Conservation (phyloP, 768 basidiomycete species). For the Megacollybia marginata region DNA sequence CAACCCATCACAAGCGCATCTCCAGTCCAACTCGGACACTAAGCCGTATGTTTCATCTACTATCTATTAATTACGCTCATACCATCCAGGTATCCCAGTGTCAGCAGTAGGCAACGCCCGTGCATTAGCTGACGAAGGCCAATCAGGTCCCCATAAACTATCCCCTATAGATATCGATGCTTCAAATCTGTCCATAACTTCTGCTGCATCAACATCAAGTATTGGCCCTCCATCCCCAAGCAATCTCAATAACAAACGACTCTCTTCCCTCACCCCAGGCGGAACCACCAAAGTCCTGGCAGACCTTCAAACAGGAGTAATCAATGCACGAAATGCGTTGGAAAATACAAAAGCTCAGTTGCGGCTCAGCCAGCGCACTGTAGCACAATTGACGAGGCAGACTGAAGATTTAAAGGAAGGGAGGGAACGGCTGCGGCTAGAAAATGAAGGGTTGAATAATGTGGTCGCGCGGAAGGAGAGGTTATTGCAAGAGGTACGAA, state of each 20-base stretch:
- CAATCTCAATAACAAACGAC: slow-evolving; percentile 29
- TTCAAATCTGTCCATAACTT: slow-evolving; percentile 15
- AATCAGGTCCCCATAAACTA: slow-evolving; percentile 19
- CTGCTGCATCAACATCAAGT: slow-evolving; percentile 31
- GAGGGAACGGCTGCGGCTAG: slow-evolving; percentile 70
- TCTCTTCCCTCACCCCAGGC: slow-evolving; percentile 59
- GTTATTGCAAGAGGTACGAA: slow-evolving; percentile 69
- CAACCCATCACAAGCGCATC: slow-evolving; percentile 38
- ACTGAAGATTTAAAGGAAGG: slow-evolving; percentile 87
- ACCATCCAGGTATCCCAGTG: slow-evolving; percentile 59
- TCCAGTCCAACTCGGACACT: slow-evolving; percentile 73
- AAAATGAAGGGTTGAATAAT: slow-evolving; percentile 85
- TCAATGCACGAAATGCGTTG: slow-evolving; percentile 70
- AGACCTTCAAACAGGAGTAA: slow-evolving; percentile 78
- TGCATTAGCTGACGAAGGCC: slow-evolving; percentile 71
- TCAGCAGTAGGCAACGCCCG: slow-evolving; percentile 85
- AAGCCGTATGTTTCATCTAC: slow-evolving; percentile 53
- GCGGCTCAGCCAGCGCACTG: slow-evolving; percentile 72
- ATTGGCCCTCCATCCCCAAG: slow-evolving; percentile 42
- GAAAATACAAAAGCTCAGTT: slow-evolving; percentile 85
- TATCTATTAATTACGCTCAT: slow-evolving; percentile 11
- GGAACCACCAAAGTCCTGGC: slow-evolving; percentile 85
- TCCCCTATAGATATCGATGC: slow-evolving; percentile 29
- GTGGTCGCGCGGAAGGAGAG: slow-evolving; percentile 86
- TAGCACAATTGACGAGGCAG: slow-evolving; percentile 77